phyloP scores from a whole-genome alignment of 2,329 filamentous ascomycete species.

The Didymosphaeria variabile region DNA sequence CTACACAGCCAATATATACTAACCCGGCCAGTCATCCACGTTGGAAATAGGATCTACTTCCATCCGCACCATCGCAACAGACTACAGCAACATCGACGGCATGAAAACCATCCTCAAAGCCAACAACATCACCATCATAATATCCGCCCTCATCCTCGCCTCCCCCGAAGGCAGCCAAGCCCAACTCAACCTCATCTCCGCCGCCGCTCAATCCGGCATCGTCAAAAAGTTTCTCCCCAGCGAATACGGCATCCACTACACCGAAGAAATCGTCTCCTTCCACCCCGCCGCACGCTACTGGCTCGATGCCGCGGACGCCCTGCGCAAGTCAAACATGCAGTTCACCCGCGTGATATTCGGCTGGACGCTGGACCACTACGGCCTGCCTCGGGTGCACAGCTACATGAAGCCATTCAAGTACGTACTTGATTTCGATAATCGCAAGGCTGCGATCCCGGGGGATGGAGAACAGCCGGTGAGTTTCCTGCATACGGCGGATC shows the following conservation, averaged over 20 bases:
- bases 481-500: slow-evolving; percentile 27
- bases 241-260: slow-evolving; percentile 26
- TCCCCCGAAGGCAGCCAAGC: slow-evolving; percentile 17
- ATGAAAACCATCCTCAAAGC: slow-evolving; percentile 20
- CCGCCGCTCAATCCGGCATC: slow-evolving; percentile 18
- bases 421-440: slow-evolving; percentile 28
- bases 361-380: slow-evolving; percentile 41
- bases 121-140: slow-evolving; percentile 22
- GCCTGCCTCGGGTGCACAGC: slow-evolving; percentile 32
- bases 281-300: slow-evolving; percentile 21
- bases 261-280: slow-evolving; percentile 12
- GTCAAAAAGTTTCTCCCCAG: slow-evolving; percentile 29
- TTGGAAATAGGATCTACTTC: too few relatives aligned
- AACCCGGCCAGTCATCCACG: slow-evolving; percentile 19
- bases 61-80: too few relatives aligned
- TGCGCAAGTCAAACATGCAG: slow-evolving; percentile 30
- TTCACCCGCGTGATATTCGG: slow-evolving; percentile 38
- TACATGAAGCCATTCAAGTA: slow-evolving; percentile 28
- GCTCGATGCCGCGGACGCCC: slow-evolving; percentile 22
- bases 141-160: slow-evolving; percentile 24
- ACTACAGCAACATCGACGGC: slow-evolving; percentile 21
- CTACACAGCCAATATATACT: background rate
- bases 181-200: slow-evolving; percentile 31
- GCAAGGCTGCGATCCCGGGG: slow-evolving; percentile 26
- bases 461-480: slow-evolving; percentile 20